Percentiles rank a stretch among this genome's conserved stretches.
phyloP scores from a whole-genome alignment of 768 basidiomycete genomes.

The Russula sp. region DNA sequence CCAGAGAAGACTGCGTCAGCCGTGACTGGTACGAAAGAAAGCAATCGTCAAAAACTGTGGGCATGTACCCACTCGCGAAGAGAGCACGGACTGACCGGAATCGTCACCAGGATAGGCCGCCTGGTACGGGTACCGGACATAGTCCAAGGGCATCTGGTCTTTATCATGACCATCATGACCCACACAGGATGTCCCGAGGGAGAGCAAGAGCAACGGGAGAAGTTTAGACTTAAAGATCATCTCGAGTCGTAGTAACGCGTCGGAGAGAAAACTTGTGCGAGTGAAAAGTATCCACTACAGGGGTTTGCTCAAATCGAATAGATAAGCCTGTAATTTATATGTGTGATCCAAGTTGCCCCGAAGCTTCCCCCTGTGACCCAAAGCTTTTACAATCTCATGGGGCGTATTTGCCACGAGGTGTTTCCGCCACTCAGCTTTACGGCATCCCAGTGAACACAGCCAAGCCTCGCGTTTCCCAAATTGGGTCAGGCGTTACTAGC shows the following conservation, averaged over 20 bases:
- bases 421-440: not conserved
- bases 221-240: conserved; percentile 9
- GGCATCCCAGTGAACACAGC: not conserved
- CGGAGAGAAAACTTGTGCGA: not conserved
- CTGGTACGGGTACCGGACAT: conserved; percentile 64
- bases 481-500: not conserved
- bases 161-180: conserved; percentile 42
- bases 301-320: not conserved
- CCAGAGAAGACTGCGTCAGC: conserved; percentile 81
- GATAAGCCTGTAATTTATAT: conserved; percentile 12
- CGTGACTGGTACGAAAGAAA: conserved; percentile 46
- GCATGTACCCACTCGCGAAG: not conserved
- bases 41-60: not conserved
- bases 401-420: conserved; percentile 21
- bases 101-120: conserved; percentile 54
- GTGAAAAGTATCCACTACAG: conserved; percentile 1
- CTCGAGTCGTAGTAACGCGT: not conserved
- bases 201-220: conserved; percentile 14
- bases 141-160: conserved; percentile 62
- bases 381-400: not conserved
- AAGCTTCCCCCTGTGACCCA: conserved; percentile 12
- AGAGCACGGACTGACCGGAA: conserved; percentile 45
- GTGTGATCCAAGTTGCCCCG: not conserved
- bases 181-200: conserved; percentile 25
- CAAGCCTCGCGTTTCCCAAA: not conserved